Evolutionary conservation across 2,329 filamentous ascomycete genomes (phyloP).

Genomic region (Chaetomium olivaceum): DNA sequence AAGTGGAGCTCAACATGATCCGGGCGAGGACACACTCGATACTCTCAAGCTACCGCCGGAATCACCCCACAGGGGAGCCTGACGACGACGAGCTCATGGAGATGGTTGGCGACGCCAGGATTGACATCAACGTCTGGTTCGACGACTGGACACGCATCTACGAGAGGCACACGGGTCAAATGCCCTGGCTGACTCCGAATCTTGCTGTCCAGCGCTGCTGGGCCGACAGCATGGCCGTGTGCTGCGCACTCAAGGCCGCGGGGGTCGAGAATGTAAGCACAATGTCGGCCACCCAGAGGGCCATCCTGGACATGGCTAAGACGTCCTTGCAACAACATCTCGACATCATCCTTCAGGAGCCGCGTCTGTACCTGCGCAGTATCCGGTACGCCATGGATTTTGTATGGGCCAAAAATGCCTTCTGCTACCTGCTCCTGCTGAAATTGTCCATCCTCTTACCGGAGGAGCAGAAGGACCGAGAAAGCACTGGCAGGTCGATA

Average conservation of each 20-base stretch:
- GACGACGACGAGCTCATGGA: constrained; percentile 16
- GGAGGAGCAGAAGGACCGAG: not conserved
- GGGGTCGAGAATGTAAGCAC: constrained; percentile 7
- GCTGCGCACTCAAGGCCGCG: constrained; percentile 5
- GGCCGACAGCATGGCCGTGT: constrained; percentile 14
- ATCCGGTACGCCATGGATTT: constrained; percentile 15
- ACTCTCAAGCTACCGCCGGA: not conserved
- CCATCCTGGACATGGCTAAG: constrained; percentile 5
- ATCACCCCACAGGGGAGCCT: not conserved
- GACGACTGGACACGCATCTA: constrained; percentile 15
- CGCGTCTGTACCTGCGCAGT: constrained; percentile 5
- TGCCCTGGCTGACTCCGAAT: constrained; percentile 8
- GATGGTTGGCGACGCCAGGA: constrained; percentile 2
- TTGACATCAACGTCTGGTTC: constrained; percentile 15
- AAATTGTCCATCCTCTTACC: constrained; percentile 7
- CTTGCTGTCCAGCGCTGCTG: constrained; percentile 14
- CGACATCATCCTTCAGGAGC: constrained; percentile 14
- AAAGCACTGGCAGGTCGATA: too few species aligned
- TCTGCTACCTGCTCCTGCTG: constrained; percentile 11
- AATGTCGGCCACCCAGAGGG: not conserved
- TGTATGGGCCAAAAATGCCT: constrained; percentile 15
- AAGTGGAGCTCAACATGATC: constrained; percentile 8
- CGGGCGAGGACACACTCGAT: not conserved
- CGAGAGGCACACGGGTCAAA: not conserved
- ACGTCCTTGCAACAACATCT: constrained; percentile 6